These are phyloP conservation scores for Lactifluus hygrophoroides DNA, from an alignment of 768 basidiomycete genomes.

Conservation along the genomic window DNA sequence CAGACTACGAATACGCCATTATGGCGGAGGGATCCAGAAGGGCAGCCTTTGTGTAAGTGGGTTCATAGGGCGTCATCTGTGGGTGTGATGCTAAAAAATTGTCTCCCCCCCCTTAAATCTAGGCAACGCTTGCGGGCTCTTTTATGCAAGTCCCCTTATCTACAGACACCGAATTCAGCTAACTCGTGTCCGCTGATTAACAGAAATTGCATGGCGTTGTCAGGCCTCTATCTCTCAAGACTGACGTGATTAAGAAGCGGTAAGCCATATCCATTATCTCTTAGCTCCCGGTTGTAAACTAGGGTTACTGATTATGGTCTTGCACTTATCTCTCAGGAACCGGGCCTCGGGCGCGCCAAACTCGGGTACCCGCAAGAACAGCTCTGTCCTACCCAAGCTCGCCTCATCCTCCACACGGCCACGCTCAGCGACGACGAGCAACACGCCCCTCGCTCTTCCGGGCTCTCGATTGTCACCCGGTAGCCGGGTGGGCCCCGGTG, in stretches of 20 bases:
- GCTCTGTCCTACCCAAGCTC: constrained; percentile 56
- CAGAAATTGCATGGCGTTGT: constrained; percentile 96
- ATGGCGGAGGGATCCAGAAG: constrained; percentile 89
- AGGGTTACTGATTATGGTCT: constrained; percentile 5
- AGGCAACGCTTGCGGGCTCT: constrained; percentile 91
- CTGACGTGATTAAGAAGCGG: constrained; percentile 97
- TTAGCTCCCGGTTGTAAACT: not conserved
- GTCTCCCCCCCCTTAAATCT: constrained; percentile 3
- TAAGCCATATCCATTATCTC: constrained; percentile 31
- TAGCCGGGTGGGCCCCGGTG: constrained; percentile 24
- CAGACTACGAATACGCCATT: constrained; percentile 92
- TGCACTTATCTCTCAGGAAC: constrained; percentile 41
- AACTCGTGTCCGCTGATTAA: constrained; percentile 1
- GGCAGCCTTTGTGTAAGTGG: constrained; percentile 78
- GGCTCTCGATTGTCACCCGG: constrained; percentile 34
- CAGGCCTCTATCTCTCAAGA: constrained; percentile 89
- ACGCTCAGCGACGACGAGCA: constrained; percentile 58
- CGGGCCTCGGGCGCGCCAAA: constrained; percentile 71
- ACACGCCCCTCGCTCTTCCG: constrained; percentile 40
- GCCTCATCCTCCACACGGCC: constrained; percentile 68
- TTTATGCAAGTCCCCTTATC: constrained; percentile 58
- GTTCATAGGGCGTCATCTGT: constrained; percentile 3
- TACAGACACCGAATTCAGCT: constrained; percentile 10
- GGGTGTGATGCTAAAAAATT: constrained; percentile 21
- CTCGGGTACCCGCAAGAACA: constrained; percentile 53